Percentiles rank a stretch among this genome's conserved stretches.
Conservation (phyloP, 228 moss, liverwort and hornwort genomes). For the Sphagnum fallax region DNA sequence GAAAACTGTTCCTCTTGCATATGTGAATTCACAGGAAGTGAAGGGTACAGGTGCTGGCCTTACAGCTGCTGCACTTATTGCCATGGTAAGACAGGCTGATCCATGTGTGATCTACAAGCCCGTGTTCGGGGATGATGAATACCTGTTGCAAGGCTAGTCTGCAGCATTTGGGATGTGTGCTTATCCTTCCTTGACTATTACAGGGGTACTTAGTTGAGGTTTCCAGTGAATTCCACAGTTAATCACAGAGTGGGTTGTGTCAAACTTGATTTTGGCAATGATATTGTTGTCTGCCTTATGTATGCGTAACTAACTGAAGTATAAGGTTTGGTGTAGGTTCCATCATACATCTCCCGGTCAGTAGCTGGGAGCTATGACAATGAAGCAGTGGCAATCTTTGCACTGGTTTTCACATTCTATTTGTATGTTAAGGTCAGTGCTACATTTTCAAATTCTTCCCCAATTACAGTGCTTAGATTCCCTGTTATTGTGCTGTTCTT, state of each 20-base stretch:
- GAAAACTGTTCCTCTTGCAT: too few species aligned
- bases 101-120: too few species aligned
- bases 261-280: too few species aligned
- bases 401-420: slow-evolving; percentile 94
- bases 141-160: too few species aligned
- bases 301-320: too few species aligned
- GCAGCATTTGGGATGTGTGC: too few species aligned
- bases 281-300: too few species aligned
- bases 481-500: background rate
- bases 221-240: too few species aligned
- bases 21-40: slow-evolving; percentile 56
- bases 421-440: slow-evolving; percentile 78
- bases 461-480: background rate
- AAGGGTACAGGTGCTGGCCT: slow-evolving; percentile 95
- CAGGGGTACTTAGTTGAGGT: too few species aligned
- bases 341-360: slow-evolving; percentile 95
- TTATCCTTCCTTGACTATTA: too few species aligned
- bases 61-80: slow-evolving; percentile 74
- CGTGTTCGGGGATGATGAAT: too few species aligned
- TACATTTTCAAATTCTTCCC: slow-evolving; percentile 2
- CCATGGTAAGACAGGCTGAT: slow-evolving; percentile 52
- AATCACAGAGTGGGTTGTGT: too few species aligned
- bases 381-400: slow-evolving; percentile 98
- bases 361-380: slow-evolving; percentile 98
- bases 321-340: slow-evolving; percentile 54